These are phyloP conservation scores for Singerocomus rubriflavus DNA, from an alignment of 1,284 basidiomycete genomes.

Conservation along the genomic window DNA sequence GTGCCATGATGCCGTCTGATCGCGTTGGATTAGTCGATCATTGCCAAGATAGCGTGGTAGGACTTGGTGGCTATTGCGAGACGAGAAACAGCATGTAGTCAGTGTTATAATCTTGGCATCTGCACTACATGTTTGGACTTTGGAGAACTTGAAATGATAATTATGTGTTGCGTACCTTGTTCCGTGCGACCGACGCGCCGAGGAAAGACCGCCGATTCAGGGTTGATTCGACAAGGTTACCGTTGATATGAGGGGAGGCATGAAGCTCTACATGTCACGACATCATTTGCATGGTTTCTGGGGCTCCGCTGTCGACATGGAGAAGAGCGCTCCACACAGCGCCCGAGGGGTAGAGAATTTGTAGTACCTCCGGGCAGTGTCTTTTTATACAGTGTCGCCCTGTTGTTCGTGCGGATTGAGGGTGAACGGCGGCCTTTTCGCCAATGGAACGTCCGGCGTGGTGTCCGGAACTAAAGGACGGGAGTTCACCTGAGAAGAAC, in stretches of 20 bases:
- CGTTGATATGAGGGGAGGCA: no score
- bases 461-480: no score
- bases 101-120: background rate
- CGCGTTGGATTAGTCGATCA: conserved; percentile 20
- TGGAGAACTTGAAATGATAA: no score
- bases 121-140: no score
- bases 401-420: no score
- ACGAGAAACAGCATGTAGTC: background rate
- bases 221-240: no score
- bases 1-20: conserved; percentile 13
- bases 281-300: background rate
- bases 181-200: no score
- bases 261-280: background rate
- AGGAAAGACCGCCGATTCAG: no score
- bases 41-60: conserved; percentile 34
- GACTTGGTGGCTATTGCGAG: background rate
- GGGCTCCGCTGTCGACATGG: background rate
- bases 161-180: no score
- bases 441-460: background rate
- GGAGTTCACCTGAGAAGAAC: no score
- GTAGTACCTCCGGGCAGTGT: background rate
- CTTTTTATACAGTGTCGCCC: background rate
- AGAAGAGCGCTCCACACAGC: background rate
- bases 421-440: conserved; percentile 7
- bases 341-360: background rate